Percentiles rank a stretch among this genome's conserved stretches.
Conservation (phyloP, 2,329 filamentous ascomycete species). For the Fusarium sp. region DNA sequence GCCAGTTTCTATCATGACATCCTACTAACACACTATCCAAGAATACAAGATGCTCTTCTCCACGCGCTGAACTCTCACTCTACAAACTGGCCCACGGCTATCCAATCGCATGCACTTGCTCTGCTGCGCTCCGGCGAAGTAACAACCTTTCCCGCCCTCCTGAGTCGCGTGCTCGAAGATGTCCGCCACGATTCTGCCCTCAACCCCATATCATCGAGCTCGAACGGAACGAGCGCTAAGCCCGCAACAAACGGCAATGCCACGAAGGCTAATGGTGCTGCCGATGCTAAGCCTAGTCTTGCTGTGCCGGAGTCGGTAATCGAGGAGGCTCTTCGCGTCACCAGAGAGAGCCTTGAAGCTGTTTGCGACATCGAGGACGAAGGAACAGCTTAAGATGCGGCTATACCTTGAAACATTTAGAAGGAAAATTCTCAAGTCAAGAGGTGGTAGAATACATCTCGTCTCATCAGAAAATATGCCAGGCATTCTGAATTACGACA, state of each 20-base stretch:
- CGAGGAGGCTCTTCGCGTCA: conserved; percentile 68
- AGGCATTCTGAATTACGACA: background rate
- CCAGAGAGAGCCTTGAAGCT: conserved; percentile 65
- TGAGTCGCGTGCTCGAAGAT: conserved; percentile 69
- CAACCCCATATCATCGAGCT: conserved; percentile 37
- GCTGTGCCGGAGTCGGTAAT: conserved; percentile 68
- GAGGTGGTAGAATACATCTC: background rate
- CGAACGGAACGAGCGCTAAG: conserved; percentile 47
- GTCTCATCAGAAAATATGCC: background rate
- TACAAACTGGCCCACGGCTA: conserved; percentile 69
- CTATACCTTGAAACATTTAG: background rate
- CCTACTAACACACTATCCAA: conserved; percentile 11
- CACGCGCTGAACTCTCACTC: conserved; percentile 68
- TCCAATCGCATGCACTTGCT: conserved; percentile 67
- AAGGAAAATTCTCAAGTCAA: background rate
- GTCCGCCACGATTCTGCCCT: conserved; percentile 60
- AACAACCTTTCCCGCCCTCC: conserved; percentile 68
- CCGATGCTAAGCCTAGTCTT: conserved; percentile 50
- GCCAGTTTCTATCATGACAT: background rate
- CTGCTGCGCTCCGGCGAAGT: conserved; percentile 69
- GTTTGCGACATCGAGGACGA: conserved; percentile 53
- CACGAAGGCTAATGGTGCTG: conserved; percentile 41
- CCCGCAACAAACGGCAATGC: conserved; percentile 45
- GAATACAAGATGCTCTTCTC: conserved; percentile 72
- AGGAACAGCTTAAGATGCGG: background rate